Conservation (phyloP, 2,329 filamentous ascomycete genomes). For the Alternaria novae-zelandiae region DNA sequence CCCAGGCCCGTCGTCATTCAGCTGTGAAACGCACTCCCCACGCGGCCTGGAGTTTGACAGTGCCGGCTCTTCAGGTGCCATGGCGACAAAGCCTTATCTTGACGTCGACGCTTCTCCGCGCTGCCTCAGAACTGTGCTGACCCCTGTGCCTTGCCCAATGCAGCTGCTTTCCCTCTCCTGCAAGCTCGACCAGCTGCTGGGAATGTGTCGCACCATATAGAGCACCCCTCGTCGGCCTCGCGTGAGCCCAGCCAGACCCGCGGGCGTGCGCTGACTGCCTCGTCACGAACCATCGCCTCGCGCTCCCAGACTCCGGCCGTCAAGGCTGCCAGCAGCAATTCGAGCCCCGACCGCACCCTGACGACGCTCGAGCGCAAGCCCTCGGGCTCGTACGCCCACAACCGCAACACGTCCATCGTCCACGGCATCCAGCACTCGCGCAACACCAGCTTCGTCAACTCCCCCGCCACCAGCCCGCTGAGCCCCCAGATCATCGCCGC, state of each 20-base stretch:
- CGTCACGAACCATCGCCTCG: conserved; percentile 52
- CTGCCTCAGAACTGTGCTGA: conserved; percentile 36
- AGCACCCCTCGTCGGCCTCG: conserved; percentile 38
- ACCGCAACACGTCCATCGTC: conserved; percentile 95
- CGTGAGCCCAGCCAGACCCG: conserved; percentile 54
- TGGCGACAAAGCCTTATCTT: conserved; percentile 23
- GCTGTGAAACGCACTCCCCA: conserved; percentile 25
- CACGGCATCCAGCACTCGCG: conserved; percentile 92
- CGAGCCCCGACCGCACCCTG: conserved; percentile 48
- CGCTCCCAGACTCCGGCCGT: conserved; percentile 53
- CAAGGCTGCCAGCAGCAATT: conserved; percentile 38
- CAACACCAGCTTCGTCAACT: conserved; percentile 85
- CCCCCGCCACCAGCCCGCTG: conserved; percentile 77
- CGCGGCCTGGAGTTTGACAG: conserved; percentile 20
- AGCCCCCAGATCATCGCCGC: conserved; percentile 83
- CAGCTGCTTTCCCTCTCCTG: conserved; percentile 50
- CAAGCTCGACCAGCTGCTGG: conserved; percentile 48
- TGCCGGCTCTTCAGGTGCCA: conserved; percentile 21
- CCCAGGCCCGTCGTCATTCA: conserved; percentile 11
- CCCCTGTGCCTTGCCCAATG: conserved; percentile 26
- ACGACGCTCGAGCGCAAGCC: conserved; percentile 56
- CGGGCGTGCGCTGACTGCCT: conserved; percentile 54
- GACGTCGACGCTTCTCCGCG: conserved; percentile 24
- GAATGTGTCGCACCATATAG: conserved; percentile 48
- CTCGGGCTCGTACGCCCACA: conserved; percentile 76